Evolutionary conservation across 2,329 filamentous ascomycete genomes (phyloP).

Genomic region (Phaeosphaeria sp.): DNA sequence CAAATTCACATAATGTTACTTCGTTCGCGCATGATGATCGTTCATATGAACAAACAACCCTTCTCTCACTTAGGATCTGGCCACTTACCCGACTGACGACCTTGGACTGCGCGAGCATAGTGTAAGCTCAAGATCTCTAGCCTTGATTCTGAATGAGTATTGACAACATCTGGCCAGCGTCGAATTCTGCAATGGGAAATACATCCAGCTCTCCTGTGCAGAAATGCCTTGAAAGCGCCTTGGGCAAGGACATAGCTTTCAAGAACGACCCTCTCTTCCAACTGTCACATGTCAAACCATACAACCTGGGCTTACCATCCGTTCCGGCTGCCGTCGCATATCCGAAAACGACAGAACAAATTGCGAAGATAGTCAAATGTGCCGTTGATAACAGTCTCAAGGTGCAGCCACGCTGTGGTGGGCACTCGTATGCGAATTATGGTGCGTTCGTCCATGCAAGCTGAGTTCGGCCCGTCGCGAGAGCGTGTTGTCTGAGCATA

Average conservation of each 20-base stretch:
- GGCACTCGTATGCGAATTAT: slow-evolving; percentile 67
- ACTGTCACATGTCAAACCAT: slow-evolving; percentile 42
- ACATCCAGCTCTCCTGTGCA: slow-evolving; percentile 32
- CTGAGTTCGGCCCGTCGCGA: not conserved
- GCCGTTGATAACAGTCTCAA: slow-evolving; percentile 58
- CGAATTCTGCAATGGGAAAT: slow-evolving; percentile 35
- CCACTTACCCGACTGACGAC: not conserved
- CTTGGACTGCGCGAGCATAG: not conserved
- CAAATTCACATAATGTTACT: not conserved
- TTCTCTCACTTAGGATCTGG: not conserved
- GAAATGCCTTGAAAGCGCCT: slow-evolving; percentile 37
- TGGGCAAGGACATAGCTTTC: slow-evolving; percentile 32
- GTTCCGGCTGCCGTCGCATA: slow-evolving; percentile 64
- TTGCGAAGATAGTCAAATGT: slow-evolving; percentile 65
- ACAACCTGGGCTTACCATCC: slow-evolving; percentile 44
- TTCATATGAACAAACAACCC: not conserved
- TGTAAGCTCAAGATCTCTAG: not conserved
- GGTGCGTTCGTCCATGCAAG: slow-evolving; percentile 14
- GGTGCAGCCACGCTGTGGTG: slow-evolving; percentile 68
- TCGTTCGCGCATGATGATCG: not conserved
- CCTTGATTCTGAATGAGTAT: not conserved
- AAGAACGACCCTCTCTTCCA: slow-evolving; percentile 36
- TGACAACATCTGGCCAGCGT: not conserved
- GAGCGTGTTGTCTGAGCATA: not conserved
- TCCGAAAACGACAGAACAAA: slow-evolving; percentile 59